Evolutionary conservation across 495 filamentous ascomycete genomes (phyloP), one percentile per base, ranked within the genome.

Genomic region (Aspergillus bertholletiae): DNA sequence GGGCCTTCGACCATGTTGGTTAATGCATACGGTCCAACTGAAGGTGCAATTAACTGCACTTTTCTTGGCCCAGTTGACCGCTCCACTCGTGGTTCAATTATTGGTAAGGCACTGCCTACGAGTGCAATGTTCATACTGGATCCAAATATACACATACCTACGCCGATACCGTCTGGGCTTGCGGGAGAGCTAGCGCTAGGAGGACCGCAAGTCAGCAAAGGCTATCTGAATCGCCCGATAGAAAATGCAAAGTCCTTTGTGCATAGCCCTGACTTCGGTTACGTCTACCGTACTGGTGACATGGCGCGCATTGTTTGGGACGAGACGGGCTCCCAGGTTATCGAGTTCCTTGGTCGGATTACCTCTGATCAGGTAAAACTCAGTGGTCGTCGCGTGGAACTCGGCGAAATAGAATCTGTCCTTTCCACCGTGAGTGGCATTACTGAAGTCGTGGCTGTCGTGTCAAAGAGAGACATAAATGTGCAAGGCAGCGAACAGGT

Each of bases 341-440:
- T 80, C 22, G 63, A 71, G 22, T 92, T 89, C 52, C 78, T 83
- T 20, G 90, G 90, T 13, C 81, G 92, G 43, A 72, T 76, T 7
- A 86, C 83, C 3, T 89, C 95, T 59, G 81, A 89, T 55, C 92
- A 96, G 61, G 86, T 95, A 70, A 96, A 96, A 70, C 88, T 96
- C 54, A 86, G 89, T 35, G 92, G 91, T 3, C 94, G 96, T 67
- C 80, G 91, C 22, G 89, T 96, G 55, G 91, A 96, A 68, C 84
- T 96, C 20, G 86, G 87, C 52, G 92, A 96, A 51, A 93, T 96
- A 45, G 91, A 96, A 53, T 60, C 56, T 0, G 59, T 62, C 1
- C 53, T 67, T 20, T 47, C 63, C 1, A 58, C 54, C 3, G 55
- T 57, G 2, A 24, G 39, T n/a, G 61, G 55, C 5, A 53, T 66